Conservation (phyloP, 805 yeast species). For the Candida loeiensis region DNA sequence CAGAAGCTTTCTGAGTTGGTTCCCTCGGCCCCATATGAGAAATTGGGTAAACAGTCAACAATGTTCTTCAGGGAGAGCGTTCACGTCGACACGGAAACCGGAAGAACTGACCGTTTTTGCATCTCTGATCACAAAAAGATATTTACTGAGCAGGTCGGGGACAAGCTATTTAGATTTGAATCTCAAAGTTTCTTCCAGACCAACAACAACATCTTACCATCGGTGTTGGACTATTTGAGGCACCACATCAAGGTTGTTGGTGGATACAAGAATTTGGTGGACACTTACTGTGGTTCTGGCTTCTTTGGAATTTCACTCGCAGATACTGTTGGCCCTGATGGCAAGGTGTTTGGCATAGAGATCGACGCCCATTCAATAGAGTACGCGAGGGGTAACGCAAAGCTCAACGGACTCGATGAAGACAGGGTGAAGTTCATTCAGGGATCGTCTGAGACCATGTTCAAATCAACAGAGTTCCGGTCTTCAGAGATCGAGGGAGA, state of each 20-base stretch:
- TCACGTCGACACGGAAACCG: constrained; percentile 27
- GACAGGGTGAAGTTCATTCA: constrained; percentile 29
- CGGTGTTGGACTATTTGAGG: constrained; percentile 30
- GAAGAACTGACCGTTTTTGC: constrained; percentile 24
- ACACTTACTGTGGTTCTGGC: constrained; percentile 47
- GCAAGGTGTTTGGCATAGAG: constrained; percentile 42
- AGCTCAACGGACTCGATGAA: constrained; percentile 33
- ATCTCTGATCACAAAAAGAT: constrained; percentile 24
- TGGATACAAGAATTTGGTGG: constrained; percentile 29
- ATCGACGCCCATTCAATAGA: constrained; percentile 29
- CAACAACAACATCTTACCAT: constrained; percentile 35
- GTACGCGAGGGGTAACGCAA: constrained; percentile 38
- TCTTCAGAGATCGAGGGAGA: constrained; percentile 26
- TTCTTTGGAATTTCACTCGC: constrained; percentile 40
- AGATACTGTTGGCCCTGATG: constrained; percentile 22
- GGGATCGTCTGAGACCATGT: constrained; percentile 39
- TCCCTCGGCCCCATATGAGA: constrained; percentile 5
- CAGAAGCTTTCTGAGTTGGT: constrained; percentile 10
- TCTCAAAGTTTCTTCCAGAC: constrained; percentile 41
- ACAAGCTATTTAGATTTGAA: constrained; percentile 35
- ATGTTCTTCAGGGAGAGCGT: constrained; percentile 34
- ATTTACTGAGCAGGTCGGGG: constrained; percentile 35
- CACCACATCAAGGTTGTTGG: constrained; percentile 14
- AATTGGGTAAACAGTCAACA: constrained; percentile 13
- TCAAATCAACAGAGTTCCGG: constrained; percentile 23